Evolutionary conservation across 768 basidiomycete species (phyloP).

Genomic region (Amyloporia xantha): DNA sequence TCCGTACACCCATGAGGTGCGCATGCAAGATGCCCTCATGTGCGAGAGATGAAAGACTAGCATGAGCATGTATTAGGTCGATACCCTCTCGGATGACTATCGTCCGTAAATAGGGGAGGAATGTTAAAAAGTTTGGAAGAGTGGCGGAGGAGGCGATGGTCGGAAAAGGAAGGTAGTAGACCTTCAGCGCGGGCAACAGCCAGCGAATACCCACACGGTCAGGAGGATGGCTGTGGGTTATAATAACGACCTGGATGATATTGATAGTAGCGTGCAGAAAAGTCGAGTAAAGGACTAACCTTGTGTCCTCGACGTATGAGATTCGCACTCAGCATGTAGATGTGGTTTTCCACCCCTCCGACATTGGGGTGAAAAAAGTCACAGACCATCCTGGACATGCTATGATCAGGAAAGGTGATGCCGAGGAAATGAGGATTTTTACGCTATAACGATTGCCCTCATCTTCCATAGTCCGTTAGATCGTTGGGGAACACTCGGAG

Average conservation of each 20-base stretch:
- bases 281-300: constrained; percentile 32
- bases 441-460: constrained; percentile 8
- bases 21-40: constrained; percentile 92
- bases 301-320: constrained; percentile 83
- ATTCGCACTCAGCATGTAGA: constrained; percentile 84
- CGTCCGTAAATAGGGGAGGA: constrained; percentile 84
- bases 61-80: constrained; percentile 86
- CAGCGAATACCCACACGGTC: constrained; percentile 87
- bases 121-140: constrained; percentile 89
- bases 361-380: constrained; percentile 96
- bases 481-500: background rate
- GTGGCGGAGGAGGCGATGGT: constrained; percentile 91
- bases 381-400: constrained; percentile 75
- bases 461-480: background rate
- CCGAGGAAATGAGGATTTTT: too few species aligned
- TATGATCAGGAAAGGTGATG: too few species aligned
- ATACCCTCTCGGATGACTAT: constrained; percentile 86
- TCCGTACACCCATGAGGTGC: constrained; percentile 78
- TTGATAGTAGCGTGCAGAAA: background rate
- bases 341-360: constrained; percentile 95
- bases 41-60: constrained; percentile 80
- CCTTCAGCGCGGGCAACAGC: constrained; percentile 81
- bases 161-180: constrained; percentile 88
- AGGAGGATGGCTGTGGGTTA: constrained; percentile 87
- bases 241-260: constrained; percentile 73